Evolutionary conservation across 495 filamentous ascomycete genomes (phyloP).

Genomic region (Podospora sp.): DNA sequence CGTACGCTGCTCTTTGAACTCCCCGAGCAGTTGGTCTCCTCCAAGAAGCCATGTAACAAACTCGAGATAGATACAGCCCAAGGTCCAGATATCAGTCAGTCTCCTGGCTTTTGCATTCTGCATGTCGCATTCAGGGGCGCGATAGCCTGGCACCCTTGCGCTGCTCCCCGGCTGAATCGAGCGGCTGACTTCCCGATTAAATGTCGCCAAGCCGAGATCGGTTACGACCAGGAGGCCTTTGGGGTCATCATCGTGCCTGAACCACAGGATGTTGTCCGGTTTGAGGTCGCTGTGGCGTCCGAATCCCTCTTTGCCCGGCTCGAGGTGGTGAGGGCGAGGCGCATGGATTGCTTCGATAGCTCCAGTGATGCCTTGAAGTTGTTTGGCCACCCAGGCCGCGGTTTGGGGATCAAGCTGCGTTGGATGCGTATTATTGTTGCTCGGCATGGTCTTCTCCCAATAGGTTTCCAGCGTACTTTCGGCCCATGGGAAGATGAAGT

Average conservation of each 20-base stretch:
- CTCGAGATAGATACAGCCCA: conserved; percentile 14
- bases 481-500: conserved; percentile 32
- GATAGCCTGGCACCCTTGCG: conserved; percentile 4
- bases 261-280: conserved; percentile 18
- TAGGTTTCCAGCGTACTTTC: conserved; percentile 21
- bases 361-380: conserved; percentile 21
- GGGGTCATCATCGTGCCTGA: background rate
- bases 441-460: conserved; percentile 7
- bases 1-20: background rate
- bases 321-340: conserved; percentile 5
- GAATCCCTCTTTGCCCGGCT: background rate
- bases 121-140: conserved; percentile 12
- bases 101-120: background rate
- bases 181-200: conserved; percentile 8
- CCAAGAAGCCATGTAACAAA: conserved; percentile 10
- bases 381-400: conserved; percentile 23
- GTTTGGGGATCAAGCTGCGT: too few relatives aligned
- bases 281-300: conserved; percentile 14
- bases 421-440: too few relatives aligned
- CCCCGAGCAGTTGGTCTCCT: background rate
- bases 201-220: conserved; percentile 11
- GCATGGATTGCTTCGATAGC: conserved; percentile 9
- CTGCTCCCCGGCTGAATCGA: background rate
- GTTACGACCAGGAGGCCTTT: conserved; percentile 7
- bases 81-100: conserved; percentile 4